A percentile compares a stretch with the other conserved stretches of the same genome.
phyloP scores from a whole-genome alignment of 805 yeast genomes.

The Lipomyces mesembrius region DNA sequence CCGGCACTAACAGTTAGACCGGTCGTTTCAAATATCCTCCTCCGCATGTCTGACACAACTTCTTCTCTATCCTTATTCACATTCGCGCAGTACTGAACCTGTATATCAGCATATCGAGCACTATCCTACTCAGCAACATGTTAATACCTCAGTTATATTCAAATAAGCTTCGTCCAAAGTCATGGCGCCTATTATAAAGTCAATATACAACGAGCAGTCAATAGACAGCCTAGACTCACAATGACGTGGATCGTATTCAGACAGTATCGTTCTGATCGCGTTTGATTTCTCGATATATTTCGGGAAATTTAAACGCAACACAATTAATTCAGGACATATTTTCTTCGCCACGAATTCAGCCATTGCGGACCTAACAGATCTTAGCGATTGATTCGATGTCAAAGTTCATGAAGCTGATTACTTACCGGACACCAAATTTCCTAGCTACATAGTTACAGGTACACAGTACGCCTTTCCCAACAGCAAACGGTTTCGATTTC shows the following conservation, averaged over 20 bases:
- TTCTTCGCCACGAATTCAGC: slow-evolving; percentile 74
- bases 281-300: slow-evolving; percentile 70
- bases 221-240: slow-evolving; percentile 41
- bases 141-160: slow-evolving; percentile 34
- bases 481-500: slow-evolving; percentile 66
- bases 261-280: slow-evolving; percentile 63
- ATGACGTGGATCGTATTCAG: slow-evolving; percentile 51
- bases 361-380: slow-evolving; percentile 70
- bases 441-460: slow-evolving; percentile 86
- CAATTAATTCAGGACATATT: slow-evolving; percentile 67
- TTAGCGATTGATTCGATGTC: background rate
- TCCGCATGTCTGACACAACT: slow-evolving; percentile 48
- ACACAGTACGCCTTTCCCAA: slow-evolving; percentile 64
- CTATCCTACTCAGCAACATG: slow-evolving; percentile 67
- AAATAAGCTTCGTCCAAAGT: slow-evolving; percentile 54
- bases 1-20: slow-evolving; percentile 81
- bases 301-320: slow-evolving; percentile 73
- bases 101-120: slow-evolving; percentile 56
- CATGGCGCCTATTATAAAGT: slow-evolving; percentile 56
- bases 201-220: background rate
- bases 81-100: slow-evolving; percentile 38
- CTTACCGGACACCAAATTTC: slow-evolving; percentile 59
- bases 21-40: slow-evolving; percentile 52
- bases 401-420: background rate
- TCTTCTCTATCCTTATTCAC: slow-evolving; percentile 36